Percentiles rank a stretch among this genome's conserved stretches.
Evolutionary conservation across 1,284 basidiomycete genomes (phyloP).

Genomic region (Neotropicomus parvogracilis): DNA sequence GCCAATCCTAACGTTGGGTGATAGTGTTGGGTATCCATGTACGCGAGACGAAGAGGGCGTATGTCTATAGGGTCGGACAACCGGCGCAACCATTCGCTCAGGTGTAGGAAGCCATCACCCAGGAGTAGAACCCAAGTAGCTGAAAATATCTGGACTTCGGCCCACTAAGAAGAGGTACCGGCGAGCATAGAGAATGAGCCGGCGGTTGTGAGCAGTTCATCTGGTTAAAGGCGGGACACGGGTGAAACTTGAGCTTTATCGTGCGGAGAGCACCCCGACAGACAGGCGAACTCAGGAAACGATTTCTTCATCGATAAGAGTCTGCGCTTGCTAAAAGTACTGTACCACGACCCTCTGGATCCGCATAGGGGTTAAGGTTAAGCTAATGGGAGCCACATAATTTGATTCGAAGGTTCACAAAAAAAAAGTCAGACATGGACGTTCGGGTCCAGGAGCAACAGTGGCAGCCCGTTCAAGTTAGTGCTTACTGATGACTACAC

Average conservation of each 20-base stretch:
- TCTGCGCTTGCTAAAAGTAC: background rate
- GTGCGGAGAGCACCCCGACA: slow-evolving; percentile 6
- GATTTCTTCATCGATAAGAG: slow-evolving; percentile 3
- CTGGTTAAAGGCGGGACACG: slow-evolving; percentile 9
- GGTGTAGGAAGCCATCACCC: slow-evolving; percentile 10
- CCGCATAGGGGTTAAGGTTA: no score
- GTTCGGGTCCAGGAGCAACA: no score
- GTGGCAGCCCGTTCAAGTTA: no score
- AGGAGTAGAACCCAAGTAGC: background rate
- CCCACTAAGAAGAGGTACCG: background rate
- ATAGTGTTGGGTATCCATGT: background rate
- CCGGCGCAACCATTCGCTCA: slow-evolving; percentile 29
- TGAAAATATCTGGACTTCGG: background rate
- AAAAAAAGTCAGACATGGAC: no score
- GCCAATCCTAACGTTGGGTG: slow-evolving; percentile 17
- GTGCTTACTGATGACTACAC: no score
- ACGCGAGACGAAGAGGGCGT: slow-evolving; percentile 18
- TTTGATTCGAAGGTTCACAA: no score
- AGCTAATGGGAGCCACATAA: no score
- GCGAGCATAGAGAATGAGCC: slow-evolving; percentile 3
- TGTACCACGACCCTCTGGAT: no score
- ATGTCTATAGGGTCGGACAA: slow-evolving; percentile 31
- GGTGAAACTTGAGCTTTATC: slow-evolving; percentile 5
- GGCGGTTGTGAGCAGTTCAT: slow-evolving; percentile 9
- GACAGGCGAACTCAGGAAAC: background rate